Base-by-base conservation (phyloP, 2,329 filamentous ascomycete genomes). In the Fusarium drepaniforme region DNA sequence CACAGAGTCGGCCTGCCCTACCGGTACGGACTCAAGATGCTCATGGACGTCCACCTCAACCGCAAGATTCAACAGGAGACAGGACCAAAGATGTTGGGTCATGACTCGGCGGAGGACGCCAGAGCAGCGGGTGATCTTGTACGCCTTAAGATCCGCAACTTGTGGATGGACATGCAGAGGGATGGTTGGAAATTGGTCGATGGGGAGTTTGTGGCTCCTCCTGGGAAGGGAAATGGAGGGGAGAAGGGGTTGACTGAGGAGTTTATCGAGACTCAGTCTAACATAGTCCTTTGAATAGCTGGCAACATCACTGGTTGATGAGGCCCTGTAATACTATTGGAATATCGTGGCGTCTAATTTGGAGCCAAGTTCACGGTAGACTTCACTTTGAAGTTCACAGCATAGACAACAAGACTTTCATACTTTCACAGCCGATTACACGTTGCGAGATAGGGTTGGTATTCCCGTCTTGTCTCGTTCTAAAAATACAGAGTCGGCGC, bases 21-120 rank as follows among this genome's bases (percentile, higher is more conserved):
- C 64, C 92, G 97, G 11, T 89, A 94, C 77, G 90, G 93, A 4
- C 89, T 99, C n/a, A 95, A 94, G 80, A 86, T 86, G 69, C 89
- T 99, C 1, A 92, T 93, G 80, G 89, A 91, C 58, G 86, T 84
- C n/a, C 86, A 93, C 70, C 88, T 99, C 8, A 89, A 92, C 67
- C 88, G 92, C 30, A 90, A 92, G 64, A 98, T 99, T 42, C 97
- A 99, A 83, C 90, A 91, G 40, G 93, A 92, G 51, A 89, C 69
- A 74, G 84, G 82, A 0, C 83, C 82, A 5, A 82, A 84, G 53
- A 82, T 86, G 23, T 77, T 85, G 23, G 97, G 97, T 0, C 97
- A 99, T 82, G 97, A 99, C 84, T 97, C 94, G 30, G 93, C 93
- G 30, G 97, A 99, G 82, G 97, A 99, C 80, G 95, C 97, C 1